Conservation (phyloP, 352 stramenopile species). For the Globisporangium ultimum region DNA sequence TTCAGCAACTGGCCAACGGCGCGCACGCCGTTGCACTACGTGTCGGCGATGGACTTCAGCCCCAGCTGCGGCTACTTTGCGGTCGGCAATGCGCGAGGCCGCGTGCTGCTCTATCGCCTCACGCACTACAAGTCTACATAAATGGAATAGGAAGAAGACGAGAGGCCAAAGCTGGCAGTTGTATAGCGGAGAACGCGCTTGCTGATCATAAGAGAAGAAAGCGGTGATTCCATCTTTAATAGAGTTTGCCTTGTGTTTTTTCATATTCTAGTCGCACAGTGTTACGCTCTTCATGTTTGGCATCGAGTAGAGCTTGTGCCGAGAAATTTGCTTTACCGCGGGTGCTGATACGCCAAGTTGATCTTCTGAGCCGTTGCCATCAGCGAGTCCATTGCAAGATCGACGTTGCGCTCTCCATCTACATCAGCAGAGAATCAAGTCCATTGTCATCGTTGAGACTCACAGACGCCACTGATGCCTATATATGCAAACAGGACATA, state of each 20-base stretch:
- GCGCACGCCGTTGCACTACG: slow-evolving; percentile 96
- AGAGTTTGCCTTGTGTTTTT: slow-evolving; percentile 17
- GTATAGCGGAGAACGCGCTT: neutral
- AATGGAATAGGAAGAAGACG: slow-evolving; percentile 10
- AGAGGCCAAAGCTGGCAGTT: neutral
- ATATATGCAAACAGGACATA: too few relatives aligned
- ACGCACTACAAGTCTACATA: slow-evolving; percentile 92
- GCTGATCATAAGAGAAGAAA: slow-evolving; percentile 1
- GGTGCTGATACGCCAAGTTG: slow-evolving; percentile 37
- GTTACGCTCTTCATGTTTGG: neutral
- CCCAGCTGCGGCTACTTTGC: slow-evolving; percentile 93
- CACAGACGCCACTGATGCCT: too few relatives aligned
- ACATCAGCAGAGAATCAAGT: neutral
- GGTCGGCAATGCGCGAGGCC: slow-evolving; percentile 95
- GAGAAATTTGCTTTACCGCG: neutral
- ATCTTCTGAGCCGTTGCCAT: slow-evolving; percentile 64
- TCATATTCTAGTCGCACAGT: neutral
- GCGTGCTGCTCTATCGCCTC: slow-evolving; percentile 95
- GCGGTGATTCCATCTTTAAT: slow-evolving; percentile 9
- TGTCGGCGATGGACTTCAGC: slow-evolving; percentile 96
- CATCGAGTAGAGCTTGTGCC: neutral
- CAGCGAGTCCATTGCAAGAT: slow-evolving; percentile 53
- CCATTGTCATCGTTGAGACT: too few relatives aligned
- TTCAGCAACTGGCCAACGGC: slow-evolving; percentile 98
- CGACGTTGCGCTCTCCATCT: slow-evolving; percentile 35